Conservation (phyloP, 148 eudicot species). For the Amaranthus palmeri region DNA sequence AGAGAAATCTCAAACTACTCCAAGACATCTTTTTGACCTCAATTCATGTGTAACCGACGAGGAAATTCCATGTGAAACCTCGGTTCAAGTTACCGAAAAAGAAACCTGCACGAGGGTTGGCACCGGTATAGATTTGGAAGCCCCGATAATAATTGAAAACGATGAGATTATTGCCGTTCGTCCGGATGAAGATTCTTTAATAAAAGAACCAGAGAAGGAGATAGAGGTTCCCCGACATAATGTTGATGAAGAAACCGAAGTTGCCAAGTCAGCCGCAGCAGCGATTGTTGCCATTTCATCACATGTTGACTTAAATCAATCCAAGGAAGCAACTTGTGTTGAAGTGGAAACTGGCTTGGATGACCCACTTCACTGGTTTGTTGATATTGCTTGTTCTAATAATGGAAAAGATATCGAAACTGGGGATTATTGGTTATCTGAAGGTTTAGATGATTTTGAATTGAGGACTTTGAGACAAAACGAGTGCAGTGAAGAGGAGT, state of each 20-base stretch:
- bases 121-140: conserved; percentile 39
- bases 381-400: conserved; percentile 36
- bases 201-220: conserved; percentile 21
- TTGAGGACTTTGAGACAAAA: conserved; percentile 50
- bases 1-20: conserved; percentile 28
- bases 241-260: conserved; percentile 22
- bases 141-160: conserved; percentile 21
- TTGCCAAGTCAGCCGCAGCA: conserved; percentile 52
- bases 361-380: conserved; percentile 59
- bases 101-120: conserved; percentile 27
- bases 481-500: conserved; percentile 62
- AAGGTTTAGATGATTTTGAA: conserved; percentile 65
- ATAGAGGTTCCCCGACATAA: conserved; percentile 19
- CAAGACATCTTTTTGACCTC: conserved; percentile 57
- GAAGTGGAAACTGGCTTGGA: conserved; percentile 29
- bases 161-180: conserved; percentile 13
- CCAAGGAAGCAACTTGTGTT: conserved; percentile 12
- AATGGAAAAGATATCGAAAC: conserved; percentile 21
- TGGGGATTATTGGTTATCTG: conserved; percentile 13
- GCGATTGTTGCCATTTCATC: conserved; percentile 63
- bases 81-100: conserved; percentile 24
- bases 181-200: conserved; percentile 16
- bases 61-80: conserved; percentile 38
- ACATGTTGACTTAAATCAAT: conserved; percentile 16
- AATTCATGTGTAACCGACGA: conserved; percentile 61